A percentile compares a stretch with the other conserved stretches of the same genome.
These are phyloP conservation scores for Magnaporthiopsis incrustans DNA, from an alignment of 2,329 filamentous ascomycete genomes.

Conservation along the genomic window DNA sequence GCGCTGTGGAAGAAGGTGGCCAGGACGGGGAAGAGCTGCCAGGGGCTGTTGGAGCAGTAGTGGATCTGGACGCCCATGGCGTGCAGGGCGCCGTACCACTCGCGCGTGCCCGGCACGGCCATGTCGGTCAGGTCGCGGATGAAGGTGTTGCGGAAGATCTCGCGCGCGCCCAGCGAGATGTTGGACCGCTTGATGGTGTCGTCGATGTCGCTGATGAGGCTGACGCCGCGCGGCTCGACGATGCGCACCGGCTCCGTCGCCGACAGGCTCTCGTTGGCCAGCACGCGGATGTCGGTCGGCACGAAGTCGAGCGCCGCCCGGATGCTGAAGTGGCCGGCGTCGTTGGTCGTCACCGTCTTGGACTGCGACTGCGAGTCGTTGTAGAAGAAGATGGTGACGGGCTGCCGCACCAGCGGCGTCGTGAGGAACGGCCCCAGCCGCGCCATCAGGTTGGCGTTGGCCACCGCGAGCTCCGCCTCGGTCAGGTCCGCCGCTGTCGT, in stretches of 20 bases:
- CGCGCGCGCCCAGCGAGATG: conserved; percentile 76
- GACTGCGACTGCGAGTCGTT: conserved; percentile 77
- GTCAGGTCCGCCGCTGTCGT: conserved; percentile 48
- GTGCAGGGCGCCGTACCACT: conserved; percentile 78
- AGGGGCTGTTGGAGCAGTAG: conserved; percentile 98
- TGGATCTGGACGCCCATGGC: conserved; percentile 81
- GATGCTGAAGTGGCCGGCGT: conserved; percentile 79
- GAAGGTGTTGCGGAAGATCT: conserved; percentile 96
- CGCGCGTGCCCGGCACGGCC: conserved; percentile 75
- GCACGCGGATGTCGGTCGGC: conserved; percentile 78
- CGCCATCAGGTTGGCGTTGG: conserved; percentile 83
- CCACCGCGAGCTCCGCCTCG: conserved; percentile 65
- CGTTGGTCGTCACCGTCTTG: conserved; percentile 75
- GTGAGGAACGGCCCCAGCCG: conserved; percentile 85
- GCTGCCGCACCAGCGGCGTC: conserved; percentile 65
- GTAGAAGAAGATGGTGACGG: conserved; percentile 93
- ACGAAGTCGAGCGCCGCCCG: conserved; percentile 80
- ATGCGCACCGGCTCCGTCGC: conserved; percentile 70
- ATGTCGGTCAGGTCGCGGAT: conserved; percentile 76
- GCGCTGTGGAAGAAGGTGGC: conserved; percentile 76
- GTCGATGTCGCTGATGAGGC: conserved; percentile 94
- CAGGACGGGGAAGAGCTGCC: conserved; percentile 90
- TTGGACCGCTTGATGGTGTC: conserved; percentile 96
- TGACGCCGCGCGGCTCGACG: conserved; percentile 72
- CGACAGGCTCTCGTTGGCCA: conserved; percentile 80